A percentile compares a stretch with the other conserved stretches of the same genome.
phyloP scores from a whole-genome alignment of 164 flowering plant genomes.

The Macadamia integrifolia region DNA sequence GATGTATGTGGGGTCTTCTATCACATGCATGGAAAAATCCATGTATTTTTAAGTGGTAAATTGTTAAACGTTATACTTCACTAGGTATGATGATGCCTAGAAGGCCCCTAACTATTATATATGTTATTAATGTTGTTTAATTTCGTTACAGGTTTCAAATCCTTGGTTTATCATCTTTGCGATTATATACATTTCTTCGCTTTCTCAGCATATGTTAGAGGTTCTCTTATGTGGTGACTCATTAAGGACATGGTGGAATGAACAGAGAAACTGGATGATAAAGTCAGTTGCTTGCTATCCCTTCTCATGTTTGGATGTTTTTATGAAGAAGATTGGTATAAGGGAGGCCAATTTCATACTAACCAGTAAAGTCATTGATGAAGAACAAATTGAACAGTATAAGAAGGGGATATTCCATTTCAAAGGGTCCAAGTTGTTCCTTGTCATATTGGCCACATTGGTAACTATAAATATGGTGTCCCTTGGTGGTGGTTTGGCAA shows the following conservation, averaged over 20 bases:
- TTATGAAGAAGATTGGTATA: background rate
- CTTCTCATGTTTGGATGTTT: background rate
- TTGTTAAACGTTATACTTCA: too few species aligned
- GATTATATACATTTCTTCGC: background rate
- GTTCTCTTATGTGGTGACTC: constrained; percentile 1
- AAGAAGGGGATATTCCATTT: constrained; percentile 3
- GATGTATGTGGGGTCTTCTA: too few species aligned
- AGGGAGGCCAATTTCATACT: background rate
- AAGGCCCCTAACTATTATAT: too few species aligned
- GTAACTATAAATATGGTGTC: background rate
- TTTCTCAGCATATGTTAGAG: background rate
- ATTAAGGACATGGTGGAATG: constrained; percentile 3
- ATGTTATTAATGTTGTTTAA: too few species aligned
- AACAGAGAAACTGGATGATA: constrained; percentile 1
- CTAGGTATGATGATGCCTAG: too few species aligned
- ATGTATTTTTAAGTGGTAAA: too few species aligned
- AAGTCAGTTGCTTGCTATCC: background rate
- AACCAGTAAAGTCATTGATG: background rate
- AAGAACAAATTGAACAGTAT: background rate
- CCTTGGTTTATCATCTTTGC: constrained; percentile 3
- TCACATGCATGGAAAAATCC: too few species aligned
- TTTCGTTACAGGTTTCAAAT: background rate
- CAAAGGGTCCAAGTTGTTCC: background rate
- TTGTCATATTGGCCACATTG: background rate
- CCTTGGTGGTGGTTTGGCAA: background rate